A percentile compares a stretch with the other conserved stretches of the same genome.
Evolutionary conservation across 768 basidiomycete genomes (phyloP).

Genomic region (Boletus rubropictus): DNA sequence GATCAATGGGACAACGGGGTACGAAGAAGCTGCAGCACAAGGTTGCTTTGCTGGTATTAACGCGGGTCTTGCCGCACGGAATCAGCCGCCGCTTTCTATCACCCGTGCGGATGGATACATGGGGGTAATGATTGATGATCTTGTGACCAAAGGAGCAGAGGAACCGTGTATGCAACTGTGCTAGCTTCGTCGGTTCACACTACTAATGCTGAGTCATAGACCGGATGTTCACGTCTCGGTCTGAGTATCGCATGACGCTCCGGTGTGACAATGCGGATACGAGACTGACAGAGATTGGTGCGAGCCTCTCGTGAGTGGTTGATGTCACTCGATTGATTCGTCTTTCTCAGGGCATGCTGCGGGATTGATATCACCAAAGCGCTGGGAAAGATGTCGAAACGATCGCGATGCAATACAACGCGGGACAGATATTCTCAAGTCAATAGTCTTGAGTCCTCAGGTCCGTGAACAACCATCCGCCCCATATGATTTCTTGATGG

Average conservation of each 20-base stretch:
- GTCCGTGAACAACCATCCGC: slow-evolving; percentile 16
- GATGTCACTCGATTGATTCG: not conserved
- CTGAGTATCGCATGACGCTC: slow-evolving; percentile 85
- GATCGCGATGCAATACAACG: slow-evolving; percentile 32
- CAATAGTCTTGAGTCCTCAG: slow-evolving; percentile 37
- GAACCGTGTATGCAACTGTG: slow-evolving; percentile 64
- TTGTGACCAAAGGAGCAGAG: slow-evolving; percentile 82
- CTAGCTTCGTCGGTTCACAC: not conserved
- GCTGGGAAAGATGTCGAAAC: slow-evolving; percentile 38
- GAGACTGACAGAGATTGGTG: slow-evolving; percentile 73
- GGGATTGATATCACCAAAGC: slow-evolving; percentile 39
- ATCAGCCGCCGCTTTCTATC: slow-evolving; percentile 52
- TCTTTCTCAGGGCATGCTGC: slow-evolving; percentile 31
- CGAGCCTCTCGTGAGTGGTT: slow-evolving; percentile 3
- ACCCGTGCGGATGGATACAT: slow-evolving; percentile 82
- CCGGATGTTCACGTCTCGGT: slow-evolving; percentile 90
- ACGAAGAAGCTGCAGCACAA: slow-evolving; percentile 91
- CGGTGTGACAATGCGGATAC: slow-evolving; percentile 87
- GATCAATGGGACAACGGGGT: slow-evolving; percentile 91
- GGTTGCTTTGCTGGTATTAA: slow-evolving; percentile 86
- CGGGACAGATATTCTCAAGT: slow-evolving; percentile 33
- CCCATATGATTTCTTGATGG: not conserved
- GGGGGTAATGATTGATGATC: slow-evolving; percentile 90
- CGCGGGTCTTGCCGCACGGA: slow-evolving; percentile 64
- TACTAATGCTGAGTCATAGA: slow-evolving; percentile 40